phyloP scores from a whole-genome alignment of 164 flowering plant genomes.

The Sedum album region DNA sequence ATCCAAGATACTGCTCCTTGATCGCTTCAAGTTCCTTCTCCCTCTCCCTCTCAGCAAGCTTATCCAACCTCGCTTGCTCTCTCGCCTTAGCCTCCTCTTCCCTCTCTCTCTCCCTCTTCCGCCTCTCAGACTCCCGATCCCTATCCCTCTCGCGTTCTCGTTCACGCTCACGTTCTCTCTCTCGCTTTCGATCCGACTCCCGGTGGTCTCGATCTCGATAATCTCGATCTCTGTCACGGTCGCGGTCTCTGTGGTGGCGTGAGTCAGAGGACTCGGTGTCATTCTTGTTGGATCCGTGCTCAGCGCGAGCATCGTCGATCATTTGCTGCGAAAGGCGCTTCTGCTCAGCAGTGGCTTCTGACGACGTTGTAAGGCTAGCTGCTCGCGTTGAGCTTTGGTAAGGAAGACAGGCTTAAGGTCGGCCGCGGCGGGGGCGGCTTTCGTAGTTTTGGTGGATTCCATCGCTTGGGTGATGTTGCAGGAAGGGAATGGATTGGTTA shows the following conservation, averaged over 20 bases:
- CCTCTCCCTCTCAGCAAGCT: conserved; percentile 41
- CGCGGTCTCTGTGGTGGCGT: conserved; percentile 18
- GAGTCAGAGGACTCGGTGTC: conserved; percentile 11
- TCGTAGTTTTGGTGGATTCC: conserved; percentile 1
- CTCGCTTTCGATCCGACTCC: neutral
- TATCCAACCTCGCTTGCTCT: conserved; percentile 41
- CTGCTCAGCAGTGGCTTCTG: conserved; percentile 23
- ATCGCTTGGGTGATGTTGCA: conserved; percentile 2
- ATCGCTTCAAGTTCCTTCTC: conserved; percentile 69
- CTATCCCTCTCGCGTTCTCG: conserved; percentile 17
- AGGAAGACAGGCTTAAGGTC: conserved; percentile 52
- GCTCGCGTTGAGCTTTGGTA: conserved; percentile 64
- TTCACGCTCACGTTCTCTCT: neutral
- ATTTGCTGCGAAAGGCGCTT: conserved; percentile 23
- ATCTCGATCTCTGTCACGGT: neutral
- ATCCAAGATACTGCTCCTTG: conserved; percentile 85
- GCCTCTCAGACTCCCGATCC: conserved; percentile 48
- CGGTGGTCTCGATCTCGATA: neutral
- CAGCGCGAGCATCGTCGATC: conserved; percentile 13
- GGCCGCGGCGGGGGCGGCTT: conserved; percentile 7
- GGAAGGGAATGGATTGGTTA: neutral
- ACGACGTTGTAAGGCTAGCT: conserved; percentile 64
- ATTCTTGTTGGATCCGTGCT: conserved; percentile 10
- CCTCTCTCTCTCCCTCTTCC: conserved; percentile 34
- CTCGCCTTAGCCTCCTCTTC: conserved; percentile 49